A percentile compares a stretch with the other conserved stretches of the same genome.
phyloP scores from a whole-genome alignment of 805 yeast genomes.

The Spathaspora arborariae region DNA sequence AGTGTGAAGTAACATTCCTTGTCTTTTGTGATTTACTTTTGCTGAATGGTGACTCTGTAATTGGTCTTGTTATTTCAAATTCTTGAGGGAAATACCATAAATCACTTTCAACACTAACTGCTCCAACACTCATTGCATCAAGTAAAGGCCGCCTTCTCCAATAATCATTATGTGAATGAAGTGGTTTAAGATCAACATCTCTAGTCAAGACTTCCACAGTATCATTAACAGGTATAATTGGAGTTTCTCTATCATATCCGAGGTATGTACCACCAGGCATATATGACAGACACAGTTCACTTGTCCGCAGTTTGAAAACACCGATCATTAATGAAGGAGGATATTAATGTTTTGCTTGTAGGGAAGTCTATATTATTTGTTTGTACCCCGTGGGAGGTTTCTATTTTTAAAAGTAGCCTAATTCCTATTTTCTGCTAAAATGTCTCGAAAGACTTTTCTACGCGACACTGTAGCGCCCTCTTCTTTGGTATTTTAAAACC shows the following conservation, averaged over 20 bases:
- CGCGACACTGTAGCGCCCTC: no score
- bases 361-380: background rate
- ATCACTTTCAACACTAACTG: constrained; percentile 63
- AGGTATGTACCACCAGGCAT: background rate
- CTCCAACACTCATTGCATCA: constrained; percentile 55
- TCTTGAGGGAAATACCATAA: constrained; percentile 47
- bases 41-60: constrained; percentile 17
- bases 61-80: constrained; percentile 26
- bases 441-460: no score
- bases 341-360: no score
- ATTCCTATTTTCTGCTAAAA: no score
- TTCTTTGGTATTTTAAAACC: no score
- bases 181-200: constrained; percentile 38
- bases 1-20: constrained; percentile 14
- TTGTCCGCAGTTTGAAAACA: constrained; percentile 10
- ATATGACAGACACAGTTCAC: background rate
- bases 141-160: constrained; percentile 57
- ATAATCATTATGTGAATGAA: constrained; percentile 72
- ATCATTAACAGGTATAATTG: constrained; percentile 17
- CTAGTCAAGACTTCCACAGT: constrained; percentile 27
- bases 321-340: no score
- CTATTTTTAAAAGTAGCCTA: no score
- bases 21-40: constrained; percentile 8
- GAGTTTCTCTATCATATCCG: constrained; percentile 12
- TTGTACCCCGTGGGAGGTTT: background rate